These are phyloP conservation scores for Brassica juncea DNA, from an alignment of 345 rosid species.

Conservation along the genomic window DNA sequence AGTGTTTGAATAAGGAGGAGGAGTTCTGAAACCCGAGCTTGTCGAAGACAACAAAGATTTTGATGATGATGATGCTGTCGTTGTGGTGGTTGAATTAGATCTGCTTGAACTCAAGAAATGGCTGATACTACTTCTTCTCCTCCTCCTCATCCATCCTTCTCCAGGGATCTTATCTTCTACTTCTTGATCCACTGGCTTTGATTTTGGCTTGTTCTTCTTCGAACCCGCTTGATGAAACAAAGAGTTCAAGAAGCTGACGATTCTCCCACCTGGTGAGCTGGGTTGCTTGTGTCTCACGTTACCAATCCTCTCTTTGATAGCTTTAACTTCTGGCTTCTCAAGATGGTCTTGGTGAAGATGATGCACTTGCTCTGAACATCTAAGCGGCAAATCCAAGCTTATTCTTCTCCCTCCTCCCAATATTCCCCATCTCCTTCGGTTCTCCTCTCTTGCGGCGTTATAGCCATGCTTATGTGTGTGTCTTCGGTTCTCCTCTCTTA, in stretches of 20 bases:
- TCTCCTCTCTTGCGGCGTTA: slow-evolving; percentile 45
- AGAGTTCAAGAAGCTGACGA: slow-evolving; percentile 88
- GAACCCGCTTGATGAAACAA: slow-evolving; percentile 72
- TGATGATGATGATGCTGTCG: slow-evolving; percentile 36
- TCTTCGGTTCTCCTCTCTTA: slow-evolving; percentile 3
- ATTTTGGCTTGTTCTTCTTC: slow-evolving; percentile 64
- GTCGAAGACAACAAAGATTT: slow-evolving; percentile 62
- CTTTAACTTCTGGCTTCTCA: slow-evolving; percentile 44
- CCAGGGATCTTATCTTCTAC: slow-evolving; percentile 52
- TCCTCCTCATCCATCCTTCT: slow-evolving; percentile 55
- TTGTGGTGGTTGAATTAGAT: slow-evolving; percentile 35
- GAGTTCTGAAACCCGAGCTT: slow-evolving; percentile 72
- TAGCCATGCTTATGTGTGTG: slow-evolving; percentile 42
- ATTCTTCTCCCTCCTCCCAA: slow-evolving; percentile 50
- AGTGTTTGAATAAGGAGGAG: slow-evolving; percentile 60
- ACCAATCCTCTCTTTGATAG: slow-evolving; percentile 49
- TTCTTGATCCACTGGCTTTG: slow-evolving; percentile 31
- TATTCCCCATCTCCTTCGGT: slow-evolving; percentile 50
- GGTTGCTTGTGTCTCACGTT: slow-evolving; percentile 68
- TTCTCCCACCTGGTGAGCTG: slow-evolving; percentile 84
- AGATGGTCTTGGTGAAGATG: slow-evolving; percentile 16
- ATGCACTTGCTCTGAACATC: slow-evolving; percentile 45
- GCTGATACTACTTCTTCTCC: slow-evolving; percentile 85
- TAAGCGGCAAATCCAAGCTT: slow-evolving; percentile 65
- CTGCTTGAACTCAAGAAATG: slow-evolving; percentile 71